Base-by-base conservation (phyloP, 1,139 yeast genomes). In the Taphrina populina region DNA sequence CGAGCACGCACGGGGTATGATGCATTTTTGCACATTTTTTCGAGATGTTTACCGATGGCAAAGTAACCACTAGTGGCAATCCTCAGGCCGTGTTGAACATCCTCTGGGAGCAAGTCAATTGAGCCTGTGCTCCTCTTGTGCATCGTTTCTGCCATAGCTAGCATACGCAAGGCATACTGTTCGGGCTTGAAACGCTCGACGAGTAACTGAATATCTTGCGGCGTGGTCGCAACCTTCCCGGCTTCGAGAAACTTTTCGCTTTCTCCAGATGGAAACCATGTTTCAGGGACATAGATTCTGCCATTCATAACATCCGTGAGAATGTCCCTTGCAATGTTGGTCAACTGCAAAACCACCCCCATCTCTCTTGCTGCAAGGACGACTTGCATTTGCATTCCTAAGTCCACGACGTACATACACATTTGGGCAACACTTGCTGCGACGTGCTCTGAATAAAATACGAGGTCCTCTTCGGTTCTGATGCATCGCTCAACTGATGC, bases 361-460 rank as follows among this genome's bases (percentile, higher is more conserved):
- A 53, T 53, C 7, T 53, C 47, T 0, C 57, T 37, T 11, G 52
- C 57, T 3, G 46, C 33, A 3, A 10, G 10, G 6, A 52, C 24
- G n/a, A 52, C 56, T 7, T 33, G 33, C 2, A 49, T 26, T 15
- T 30, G 13, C 10, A 43, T 41, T 4, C 13, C 7, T 10, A 23
- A 19, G 24, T 34, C 51, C 21, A 53, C 40, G 20, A 53, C 26
- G 26, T 29, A 53, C 17, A 45, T 23, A 27, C 57, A 53, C 43
- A 53, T 35, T 26, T 53, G 52, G 17, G 57, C 57, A 8, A 53
- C 57, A 19, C 52, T 53, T 19, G 43, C 26, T 6, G 57, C 57
- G 4, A 53, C 57, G 23, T 39, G 41, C 17, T 23, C 24, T 5
- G 52, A 21, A 30, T 53, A 53, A 10, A n/a, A 17, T 8, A 44